Conservation (phyloP, 75 land plant genomes). For the Selaginella tamariscina region DNA sequence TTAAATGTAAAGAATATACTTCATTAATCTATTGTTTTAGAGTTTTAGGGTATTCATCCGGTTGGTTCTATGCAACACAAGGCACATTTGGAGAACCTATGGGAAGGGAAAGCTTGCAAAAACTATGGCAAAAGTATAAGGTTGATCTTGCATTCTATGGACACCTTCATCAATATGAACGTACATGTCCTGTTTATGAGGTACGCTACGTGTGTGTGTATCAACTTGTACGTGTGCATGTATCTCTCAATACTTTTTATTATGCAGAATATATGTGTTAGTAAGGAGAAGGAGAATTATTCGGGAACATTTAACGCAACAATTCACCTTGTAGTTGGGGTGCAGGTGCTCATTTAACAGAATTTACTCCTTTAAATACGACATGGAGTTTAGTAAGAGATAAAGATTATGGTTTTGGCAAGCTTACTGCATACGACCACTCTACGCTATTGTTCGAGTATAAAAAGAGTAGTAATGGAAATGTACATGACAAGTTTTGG, state of each 20-base stretch:
- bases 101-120: slow-evolving; percentile 72
- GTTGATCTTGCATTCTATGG: slow-evolving; percentile 86
- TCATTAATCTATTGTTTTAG: too few relatives aligned
- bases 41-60: slow-evolving; percentile 82
- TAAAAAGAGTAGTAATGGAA: slow-evolving; percentile 62
- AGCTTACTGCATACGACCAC: slow-evolving; percentile 68
- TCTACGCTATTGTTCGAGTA: slow-evolving; percentile 68
- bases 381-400: slow-evolving; percentile 57
- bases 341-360: slow-evolving; percentile 44
- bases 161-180: slow-evolving; percentile 84
- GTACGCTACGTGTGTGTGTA: slow-evolving; percentile 20
- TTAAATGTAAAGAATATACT: too few relatives aligned
- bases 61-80: slow-evolving; percentile 33
- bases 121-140: slow-evolving; percentile 90
- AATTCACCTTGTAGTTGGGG: slow-evolving; percentile 75
- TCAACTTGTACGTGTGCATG: too few relatives aligned
- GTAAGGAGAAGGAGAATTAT: slow-evolving; percentile 41
- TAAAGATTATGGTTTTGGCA: slow-evolving; percentile 55
- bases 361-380: slow-evolving; percentile 29
- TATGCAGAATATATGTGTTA: slow-evolving; percentile 61
- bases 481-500: slow-evolving; percentile 58
- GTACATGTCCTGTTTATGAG: slow-evolving; percentile 80
- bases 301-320: slow-evolving; percentile 71
- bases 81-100: slow-evolving; percentile 74
- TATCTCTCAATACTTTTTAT: not conserved